Evolutionary conservation across 139 green algal genomes (phyloP).

Genomic region (Dunaliella primolecta): DNA sequence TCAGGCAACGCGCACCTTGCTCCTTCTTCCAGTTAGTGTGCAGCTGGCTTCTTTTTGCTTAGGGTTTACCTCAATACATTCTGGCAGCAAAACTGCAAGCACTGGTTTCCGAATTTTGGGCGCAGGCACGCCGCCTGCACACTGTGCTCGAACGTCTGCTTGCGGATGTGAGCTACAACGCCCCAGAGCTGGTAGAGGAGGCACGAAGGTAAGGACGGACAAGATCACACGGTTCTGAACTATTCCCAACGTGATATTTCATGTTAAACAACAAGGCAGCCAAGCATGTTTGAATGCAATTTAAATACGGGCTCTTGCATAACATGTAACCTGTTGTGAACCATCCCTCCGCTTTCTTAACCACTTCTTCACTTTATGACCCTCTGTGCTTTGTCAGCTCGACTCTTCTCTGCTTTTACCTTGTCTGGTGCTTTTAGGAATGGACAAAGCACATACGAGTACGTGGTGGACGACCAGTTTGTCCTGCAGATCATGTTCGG

Average conservation of each 20-base stretch:
- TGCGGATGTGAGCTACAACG: constrained; percentile 89
- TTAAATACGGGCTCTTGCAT: too few relatives aligned
- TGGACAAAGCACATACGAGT: constrained; percentile 14
- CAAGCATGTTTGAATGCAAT: background rate
- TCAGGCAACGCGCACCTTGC: too few relatives aligned
- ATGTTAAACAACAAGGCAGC: background rate
- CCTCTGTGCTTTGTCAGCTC: too few relatives aligned
- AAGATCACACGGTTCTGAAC: background rate
- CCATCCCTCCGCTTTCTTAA: too few relatives aligned
- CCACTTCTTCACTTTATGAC: background rate
- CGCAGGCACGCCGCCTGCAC: constrained; percentile 76
- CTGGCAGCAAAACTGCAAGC: background rate
- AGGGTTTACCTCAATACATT: too few relatives aligned
- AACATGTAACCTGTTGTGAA: too few relatives aligned
- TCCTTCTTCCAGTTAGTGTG: too few relatives aligned
- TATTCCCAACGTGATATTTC: background rate
- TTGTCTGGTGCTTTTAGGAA: too few relatives aligned
- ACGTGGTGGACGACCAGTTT: constrained; percentile 60
- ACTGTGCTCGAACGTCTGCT: constrained; percentile 93
- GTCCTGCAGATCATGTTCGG: constrained; percentile 56
- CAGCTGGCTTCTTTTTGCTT: too few relatives aligned
- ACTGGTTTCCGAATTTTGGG: too few relatives aligned
- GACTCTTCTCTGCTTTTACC: too few relatives aligned
- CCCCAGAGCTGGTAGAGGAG: constrained; percentile 70
- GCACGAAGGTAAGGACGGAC: constrained; percentile 16